These are phyloP conservation scores for Colletotrichum euphorbiae DNA, from an alignment of 2,329 filamentous ascomycete genomes.

Conservation along the genomic window DNA sequence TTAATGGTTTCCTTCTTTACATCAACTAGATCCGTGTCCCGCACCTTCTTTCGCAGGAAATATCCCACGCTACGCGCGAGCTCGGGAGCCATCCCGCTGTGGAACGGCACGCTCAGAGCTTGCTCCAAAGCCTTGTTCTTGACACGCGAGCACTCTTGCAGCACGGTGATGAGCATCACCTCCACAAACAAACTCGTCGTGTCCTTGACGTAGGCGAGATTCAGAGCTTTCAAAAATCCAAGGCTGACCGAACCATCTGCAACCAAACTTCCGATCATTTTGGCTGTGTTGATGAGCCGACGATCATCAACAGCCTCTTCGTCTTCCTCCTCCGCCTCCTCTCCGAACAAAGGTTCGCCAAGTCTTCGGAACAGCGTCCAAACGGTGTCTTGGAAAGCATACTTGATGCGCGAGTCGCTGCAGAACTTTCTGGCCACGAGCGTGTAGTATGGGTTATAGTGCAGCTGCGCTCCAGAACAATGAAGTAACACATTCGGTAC, in stretches of 20 bases:
- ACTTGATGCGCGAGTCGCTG: slow-evolving; percentile 77
- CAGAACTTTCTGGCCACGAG: slow-evolving; percentile 85
- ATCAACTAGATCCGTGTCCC: slow-evolving; percentile 69
- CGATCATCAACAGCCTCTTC: slow-evolving; percentile 61
- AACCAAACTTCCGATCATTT: slow-evolving; percentile 65
- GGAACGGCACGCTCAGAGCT: slow-evolving; percentile 26
- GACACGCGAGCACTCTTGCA: slow-evolving; percentile 67
- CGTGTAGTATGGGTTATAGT: slow-evolving; percentile 94
- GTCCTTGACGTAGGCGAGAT: slow-evolving; percentile 80
- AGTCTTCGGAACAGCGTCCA: slow-evolving; percentile 88
- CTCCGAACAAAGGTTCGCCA: slow-evolving; percentile 82
- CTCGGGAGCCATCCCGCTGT: slow-evolving; percentile 60
- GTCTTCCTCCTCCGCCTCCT: slow-evolving; percentile 68
- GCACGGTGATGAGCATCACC: slow-evolving; percentile 79
- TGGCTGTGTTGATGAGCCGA: slow-evolving; percentile 64
- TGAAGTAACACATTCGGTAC: slow-evolving; percentile 89
- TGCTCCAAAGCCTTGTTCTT: slow-evolving; percentile 49
- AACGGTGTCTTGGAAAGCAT: slow-evolving; percentile 87
- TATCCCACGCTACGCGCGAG: slow-evolving; percentile 81
- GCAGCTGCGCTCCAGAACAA: slow-evolving; percentile 83
- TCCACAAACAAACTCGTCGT: slow-evolving; percentile 85
- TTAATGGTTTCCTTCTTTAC: slow-evolving; percentile 60
- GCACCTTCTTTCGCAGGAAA: slow-evolving; percentile 81
- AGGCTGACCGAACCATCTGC: slow-evolving; percentile 59
- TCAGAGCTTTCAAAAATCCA: slow-evolving; percentile 74